These are phyloP conservation scores for Hypoxylon lienhwacheense DNA, from an alignment of 495 filamentous ascomycete genomes.

Conservation along the genomic window DNA sequence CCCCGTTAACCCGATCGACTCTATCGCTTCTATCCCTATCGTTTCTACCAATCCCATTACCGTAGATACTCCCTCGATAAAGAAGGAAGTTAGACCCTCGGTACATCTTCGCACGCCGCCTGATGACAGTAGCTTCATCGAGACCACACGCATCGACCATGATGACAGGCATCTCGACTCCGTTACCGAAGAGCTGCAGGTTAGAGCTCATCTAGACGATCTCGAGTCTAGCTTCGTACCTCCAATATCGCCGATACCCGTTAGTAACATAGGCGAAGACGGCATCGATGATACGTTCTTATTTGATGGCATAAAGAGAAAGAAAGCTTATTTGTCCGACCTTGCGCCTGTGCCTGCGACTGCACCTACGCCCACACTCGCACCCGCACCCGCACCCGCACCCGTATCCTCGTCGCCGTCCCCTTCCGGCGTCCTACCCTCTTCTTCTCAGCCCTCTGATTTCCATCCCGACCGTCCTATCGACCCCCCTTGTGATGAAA, in stretches of 20 bases:
- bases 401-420: slow-evolving; percentile 8
- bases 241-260: slow-evolving; percentile 52
- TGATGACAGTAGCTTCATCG: slow-evolving; percentile 48
- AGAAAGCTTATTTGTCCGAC: too few relatives aligned
- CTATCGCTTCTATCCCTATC: too few relatives aligned
- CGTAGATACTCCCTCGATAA: slow-evolving; percentile 16
- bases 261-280: slow-evolving; percentile 42
- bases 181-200: slow-evolving; percentile 48
- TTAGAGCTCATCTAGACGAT: slow-evolving; percentile 69
- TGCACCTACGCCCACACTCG: not conserved
- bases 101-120: slow-evolving; percentile 18
- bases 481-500: slow-evolving; percentile 10
- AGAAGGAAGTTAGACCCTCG: slow-evolving; percentile 17
- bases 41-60: too few relatives aligned
- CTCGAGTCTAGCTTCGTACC: slow-evolving; percentile 84
- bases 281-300: slow-evolving; percentile 66
- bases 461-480: not conserved
- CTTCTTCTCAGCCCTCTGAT: not conserved
- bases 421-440: not conserved
- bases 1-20: too few relatives aligned
- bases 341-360: not conserved
- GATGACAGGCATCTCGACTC: slow-evolving; percentile 45
- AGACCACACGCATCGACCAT: slow-evolving; percentile 45
- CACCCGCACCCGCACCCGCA: not conserved
- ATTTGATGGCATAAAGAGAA: slow-evolving; percentile 55